Conservation (phyloP, 805 yeast genomes). For the Henningerozyma blattae region DNA sequence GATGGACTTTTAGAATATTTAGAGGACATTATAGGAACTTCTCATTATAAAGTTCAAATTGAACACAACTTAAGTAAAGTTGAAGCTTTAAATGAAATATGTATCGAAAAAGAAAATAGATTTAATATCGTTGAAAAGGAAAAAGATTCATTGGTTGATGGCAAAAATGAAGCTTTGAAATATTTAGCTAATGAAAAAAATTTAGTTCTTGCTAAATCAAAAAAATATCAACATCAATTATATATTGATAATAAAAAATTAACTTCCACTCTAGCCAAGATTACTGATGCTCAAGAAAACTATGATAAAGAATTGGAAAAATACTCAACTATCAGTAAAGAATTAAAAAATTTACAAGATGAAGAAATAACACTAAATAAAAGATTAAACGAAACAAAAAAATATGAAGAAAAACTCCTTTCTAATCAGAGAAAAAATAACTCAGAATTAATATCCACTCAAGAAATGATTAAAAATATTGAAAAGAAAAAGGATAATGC, state of each 20-base stretch:
- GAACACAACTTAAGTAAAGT: slow-evolving; percentile 49
- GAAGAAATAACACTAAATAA: too few relatives aligned
- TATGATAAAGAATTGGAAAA: slow-evolving; percentile 33
- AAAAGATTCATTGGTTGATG: slow-evolving; percentile 46
- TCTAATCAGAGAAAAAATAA: slow-evolving; percentile 29
- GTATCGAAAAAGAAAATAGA: slow-evolving; percentile 70
- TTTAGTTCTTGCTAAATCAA: slow-evolving; percentile 39
- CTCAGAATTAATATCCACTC: slow-evolving; percentile 52
- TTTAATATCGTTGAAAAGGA: slow-evolving; percentile 73
- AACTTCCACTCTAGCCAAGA: slow-evolving; percentile 26
- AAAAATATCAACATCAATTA: slow-evolving; percentile 42
- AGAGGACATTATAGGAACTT: slow-evolving; percentile 94
- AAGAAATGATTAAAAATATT: slow-evolving; percentile 65
- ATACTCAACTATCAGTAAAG: slow-evolving; percentile 29
- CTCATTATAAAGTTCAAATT: slow-evolving; percentile 66
- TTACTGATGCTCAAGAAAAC: slow-evolving; percentile 30
- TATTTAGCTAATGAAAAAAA: slow-evolving; percentile 55
- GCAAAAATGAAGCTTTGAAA: slow-evolving; percentile 56
- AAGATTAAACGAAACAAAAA: slow-evolving; percentile 9
- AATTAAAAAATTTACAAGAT: slow-evolving; percentile 17
- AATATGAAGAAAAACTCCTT: slow-evolving; percentile 9
- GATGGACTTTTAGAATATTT: slow-evolving; percentile 90
- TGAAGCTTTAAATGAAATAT: slow-evolving; percentile 67
- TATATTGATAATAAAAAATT: slow-evolving; percentile 30
- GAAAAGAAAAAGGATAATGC: slow-evolving; percentile 46